Percentiles rank a stretch among this genome's conserved stretches.
phyloP scores from a whole-genome alignment of 768 basidiomycete species.

The Crepidotus variabilis region DNA sequence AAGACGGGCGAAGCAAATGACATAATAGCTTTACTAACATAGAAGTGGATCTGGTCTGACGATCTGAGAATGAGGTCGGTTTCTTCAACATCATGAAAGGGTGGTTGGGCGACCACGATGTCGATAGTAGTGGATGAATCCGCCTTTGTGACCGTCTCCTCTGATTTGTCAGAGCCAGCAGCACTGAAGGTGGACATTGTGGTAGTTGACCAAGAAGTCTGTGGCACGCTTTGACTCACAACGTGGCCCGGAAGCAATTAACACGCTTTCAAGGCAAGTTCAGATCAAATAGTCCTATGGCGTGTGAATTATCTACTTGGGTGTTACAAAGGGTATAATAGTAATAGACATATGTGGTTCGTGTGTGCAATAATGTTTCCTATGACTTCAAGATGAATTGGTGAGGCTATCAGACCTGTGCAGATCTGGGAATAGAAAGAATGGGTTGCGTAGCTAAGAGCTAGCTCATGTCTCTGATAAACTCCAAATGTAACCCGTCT shows the following conservation, averaged over 20 bases:
- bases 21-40: constrained; percentile 22
- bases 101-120: constrained; percentile 6
- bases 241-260: neutral
- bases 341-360: too few species aligned
- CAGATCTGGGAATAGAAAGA: neutral
- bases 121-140: constrained; percentile 1
- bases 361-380: too few species aligned
- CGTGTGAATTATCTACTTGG: too few species aligned
- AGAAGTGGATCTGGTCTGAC: constrained; percentile 27
- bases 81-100: constrained; percentile 15
- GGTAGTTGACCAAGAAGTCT: neutral
- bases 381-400: too few species aligned
- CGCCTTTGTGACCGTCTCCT: neutral
- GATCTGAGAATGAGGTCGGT: constrained; percentile 23
- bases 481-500: constrained; percentile 16
- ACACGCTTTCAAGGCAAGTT: neutral
- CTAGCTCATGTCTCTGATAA: neutral
- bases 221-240: neutral
- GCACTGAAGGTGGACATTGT: neutral
- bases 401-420: neutral
- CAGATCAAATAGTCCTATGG: too few species aligned
- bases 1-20: constrained; percentile 28
- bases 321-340: too few species aligned
- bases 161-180: neutral
- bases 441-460: neutral